These are phyloP conservation scores for Hymenoscyphus infarciens DNA, from an alignment of 2,329 filamentous ascomycete genomes.

Conservation along the genomic window DNA sequence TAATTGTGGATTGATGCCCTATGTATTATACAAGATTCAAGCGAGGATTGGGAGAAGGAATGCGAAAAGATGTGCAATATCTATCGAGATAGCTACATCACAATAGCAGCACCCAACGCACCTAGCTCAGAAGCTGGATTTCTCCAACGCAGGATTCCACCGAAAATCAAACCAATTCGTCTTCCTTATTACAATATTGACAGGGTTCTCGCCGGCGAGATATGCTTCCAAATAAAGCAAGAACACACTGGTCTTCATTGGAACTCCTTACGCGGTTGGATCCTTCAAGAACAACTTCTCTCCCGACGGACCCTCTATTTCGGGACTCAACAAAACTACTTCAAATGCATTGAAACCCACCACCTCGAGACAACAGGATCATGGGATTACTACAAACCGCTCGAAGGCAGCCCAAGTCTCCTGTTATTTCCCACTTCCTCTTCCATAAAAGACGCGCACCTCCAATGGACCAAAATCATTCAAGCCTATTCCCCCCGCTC, in stretches of 20 bases:
- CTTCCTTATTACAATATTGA: background rate
- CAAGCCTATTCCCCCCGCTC: background rate
- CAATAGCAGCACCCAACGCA: background rate
- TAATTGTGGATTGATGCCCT: background rate
- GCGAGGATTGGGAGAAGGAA: conserved; percentile 28
- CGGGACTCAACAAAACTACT: conserved; percentile 9
- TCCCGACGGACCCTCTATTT: conserved; percentile 14
- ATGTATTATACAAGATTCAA: conserved; percentile 4
- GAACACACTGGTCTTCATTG: background rate
- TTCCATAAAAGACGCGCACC: too few relatives aligned
- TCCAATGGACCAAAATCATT: background rate
- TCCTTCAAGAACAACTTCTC: conserved; percentile 14
- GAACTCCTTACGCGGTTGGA: conserved; percentile 10
- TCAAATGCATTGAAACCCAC: conserved; percentile 6
- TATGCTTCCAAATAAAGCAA: background rate
- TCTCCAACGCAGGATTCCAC: background rate
- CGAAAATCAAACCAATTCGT: background rate
- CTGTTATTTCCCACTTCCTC: too few relatives aligned
- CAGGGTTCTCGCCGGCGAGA: background rate
- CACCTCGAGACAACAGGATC: background rate
- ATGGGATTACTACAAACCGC: too few relatives aligned
- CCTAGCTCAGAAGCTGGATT: background rate
- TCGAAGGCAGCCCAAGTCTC: too few relatives aligned
- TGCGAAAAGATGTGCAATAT: conserved; percentile 25
- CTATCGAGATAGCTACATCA: conserved; percentile 10